Evolutionary conservation across 2,329 filamentous ascomycete species (phyloP), one percentile per base, ranked within the genome.

Genomic region (Botryosphaeria dothidea): DNA sequence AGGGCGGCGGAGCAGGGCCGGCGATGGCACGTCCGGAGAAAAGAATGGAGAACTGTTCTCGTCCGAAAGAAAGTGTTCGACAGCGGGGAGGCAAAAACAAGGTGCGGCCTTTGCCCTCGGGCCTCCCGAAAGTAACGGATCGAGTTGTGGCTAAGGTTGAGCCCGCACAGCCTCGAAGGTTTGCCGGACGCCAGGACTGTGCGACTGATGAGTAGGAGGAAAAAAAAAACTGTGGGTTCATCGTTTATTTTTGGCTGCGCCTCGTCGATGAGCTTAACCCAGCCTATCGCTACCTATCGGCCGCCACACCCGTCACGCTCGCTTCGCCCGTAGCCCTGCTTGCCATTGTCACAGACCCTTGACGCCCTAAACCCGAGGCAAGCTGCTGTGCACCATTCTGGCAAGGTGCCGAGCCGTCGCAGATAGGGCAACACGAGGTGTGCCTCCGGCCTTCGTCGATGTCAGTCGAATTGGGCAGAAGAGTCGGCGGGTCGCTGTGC

Each of bases 291-390:
- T 49, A 29, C 58, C 58, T 45, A 61, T 57, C 23, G 38, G 57
- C 58, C 58, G 58, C 58, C 58, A 62, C 58, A 49, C 46, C 58
- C 58, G 58, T 62, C 58, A 51, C 58, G n/a, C 41, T 60, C 58
- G 31, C 29, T 27, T 49, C 41, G 41, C 19, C 41, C 27, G n/a
- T 46, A 15, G 57, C 41, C 58, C 58, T 49, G 45, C 45, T 38
- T 62, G 58, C 43, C 13, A 60, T 15, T 62, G 58, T 62, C n/a
- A 25, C 58, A 62, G 58, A 51, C 45, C 41, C 43, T 11, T 48
- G 57, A 27, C 43, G 54, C 54, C 54, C 54, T 29, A 49, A 29
- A 17, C 46, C 13, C 23, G 25, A 9, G 23, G 45, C 49, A 27
- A 7, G 19, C 21, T 38, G n/a, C 27, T 52, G 27, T 29, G 27